Base-by-base conservation (phyloP, 768 basidiomycete genomes). In the Hygrocybe coccinea region DNA sequence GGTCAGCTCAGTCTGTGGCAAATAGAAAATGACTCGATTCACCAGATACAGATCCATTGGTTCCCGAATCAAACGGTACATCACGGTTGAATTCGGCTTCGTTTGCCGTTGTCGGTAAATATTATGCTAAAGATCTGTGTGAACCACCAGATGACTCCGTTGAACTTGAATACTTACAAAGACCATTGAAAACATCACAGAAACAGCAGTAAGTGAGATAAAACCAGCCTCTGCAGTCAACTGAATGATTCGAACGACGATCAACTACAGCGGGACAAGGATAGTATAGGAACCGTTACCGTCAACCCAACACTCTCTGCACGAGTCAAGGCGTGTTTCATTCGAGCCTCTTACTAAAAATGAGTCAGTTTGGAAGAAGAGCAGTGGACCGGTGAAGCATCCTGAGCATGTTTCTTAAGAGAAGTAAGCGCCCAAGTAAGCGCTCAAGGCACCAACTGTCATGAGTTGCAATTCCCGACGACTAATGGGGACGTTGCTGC, bases 41-140 rank as follows among this genome's bases (percentile, higher is more conserved):
- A 49, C 54, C 6, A 55, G 5, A 29, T 43, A 55, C 7, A 55
- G 8, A 48, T 55, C 54, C 14, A 55, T 55, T 5, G 54, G 54
- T 22, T 38, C 14, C 19, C 39, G 45, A 7, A 55, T 55, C n/a
- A 49, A 17, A 15, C 21, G 11, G 8, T n/a, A n/a, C n/a, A n/a
- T n/a, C n/a, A 11, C 22, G 6, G 12, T 22, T 24, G 45, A 3
- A 17, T 21, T 14, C 21, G 52, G 38, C 12, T 45, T 11, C 33
- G 2, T 10, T 5, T 12, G 44, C 5, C n/a, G 14, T 39, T 21
- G 15, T 19, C 46, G 47, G n/a, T n/a, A 12, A 14, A 55, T 25
- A 25, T 58, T 55, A 14, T 39, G 19, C 53, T 55, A n/a, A 19
- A 22, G 39, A 34, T 10, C 21, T 4, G 19, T n/a, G 14, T 10